Evolutionary conservation across 495 filamentous ascomycete genomes (phyloP).

Genomic region (Penicillium subrubescens): DNA sequence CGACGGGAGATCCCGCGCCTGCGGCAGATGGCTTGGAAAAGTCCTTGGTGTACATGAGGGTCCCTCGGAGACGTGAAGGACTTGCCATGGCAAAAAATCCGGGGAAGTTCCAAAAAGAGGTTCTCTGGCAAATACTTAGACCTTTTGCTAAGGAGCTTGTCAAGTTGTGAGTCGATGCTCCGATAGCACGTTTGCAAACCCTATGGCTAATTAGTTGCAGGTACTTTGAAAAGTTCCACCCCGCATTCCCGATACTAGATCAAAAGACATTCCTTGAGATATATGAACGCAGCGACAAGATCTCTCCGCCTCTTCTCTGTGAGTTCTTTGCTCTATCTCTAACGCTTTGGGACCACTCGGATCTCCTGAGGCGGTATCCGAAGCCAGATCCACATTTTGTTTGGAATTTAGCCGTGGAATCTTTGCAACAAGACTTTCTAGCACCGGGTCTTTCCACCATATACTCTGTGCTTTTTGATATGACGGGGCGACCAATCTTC

Average conservation of each 20-base stretch:
- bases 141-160: slow-evolving; percentile 1
- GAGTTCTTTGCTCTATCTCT: slow-evolving; percentile 1
- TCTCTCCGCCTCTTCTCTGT: slow-evolving; percentile 3
- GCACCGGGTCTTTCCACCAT: slow-evolving; percentile 3
- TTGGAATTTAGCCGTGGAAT: slow-evolving; percentile 1
- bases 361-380: background rate
- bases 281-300: background rate
- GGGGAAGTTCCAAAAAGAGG: background rate
- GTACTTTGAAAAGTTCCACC: slow-evolving; percentile 4
- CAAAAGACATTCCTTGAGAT: slow-evolving; percentile 1
- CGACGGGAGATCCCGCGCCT: background rate
- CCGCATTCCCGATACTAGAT: slow-evolving; percentile 4
- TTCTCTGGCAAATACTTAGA: slow-evolving; percentile 1
- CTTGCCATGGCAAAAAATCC: slow-evolving; percentile 6
- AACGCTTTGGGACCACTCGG: slow-evolving; percentile 4
- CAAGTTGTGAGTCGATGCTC: background rate
- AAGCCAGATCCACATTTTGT: slow-evolving; percentile 1
- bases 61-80: background rate
- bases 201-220: background rate
- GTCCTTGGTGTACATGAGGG: slow-evolving; percentile 3
- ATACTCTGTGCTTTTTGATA: slow-evolving; percentile 5
- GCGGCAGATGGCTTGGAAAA: background rate
- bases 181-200: background rate
- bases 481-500: slow-evolving; percentile 1
- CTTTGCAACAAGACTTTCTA: slow-evolving; percentile 3